Percentiles rank a stretch among this genome's conserved stretches.
Conservation (phyloP, 2,329 filamentous ascomycete species). For the Tolypocladium tropicale region DNA sequence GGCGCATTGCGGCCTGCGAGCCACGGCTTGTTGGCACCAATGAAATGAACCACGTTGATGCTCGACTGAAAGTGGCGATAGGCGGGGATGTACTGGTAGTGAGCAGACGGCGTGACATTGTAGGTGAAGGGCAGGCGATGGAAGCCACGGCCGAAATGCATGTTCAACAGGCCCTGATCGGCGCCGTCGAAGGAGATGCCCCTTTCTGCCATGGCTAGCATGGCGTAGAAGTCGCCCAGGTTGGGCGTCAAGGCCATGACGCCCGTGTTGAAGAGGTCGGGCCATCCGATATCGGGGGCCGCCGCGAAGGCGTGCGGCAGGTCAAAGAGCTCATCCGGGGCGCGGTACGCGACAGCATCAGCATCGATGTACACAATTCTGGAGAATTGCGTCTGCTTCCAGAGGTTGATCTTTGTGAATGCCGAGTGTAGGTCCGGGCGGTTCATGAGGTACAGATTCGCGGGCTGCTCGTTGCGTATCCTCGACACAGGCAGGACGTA, state of each 20-base stretch:
- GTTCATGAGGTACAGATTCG: constrained; percentile 86
- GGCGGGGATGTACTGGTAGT: constrained; percentile 95
- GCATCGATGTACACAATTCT: constrained; percentile 93
- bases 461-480: constrained; percentile 65
- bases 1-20: constrained; percentile 47
- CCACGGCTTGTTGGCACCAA: constrained; percentile 89
- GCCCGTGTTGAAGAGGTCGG: constrained; percentile 96
- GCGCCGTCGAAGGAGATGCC: constrained; percentile 95
- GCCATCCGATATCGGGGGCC: constrained; percentile 94
- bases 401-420: constrained; percentile 94
- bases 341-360: constrained; percentile 82
- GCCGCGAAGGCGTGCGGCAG: constrained; percentile 51
- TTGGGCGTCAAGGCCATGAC: constrained; percentile 87
- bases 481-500: constrained; percentile 76
- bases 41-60: constrained; percentile 90
- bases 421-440: constrained; percentile 81
- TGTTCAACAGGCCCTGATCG: constrained; percentile 90
- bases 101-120: constrained; percentile 91
- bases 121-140: constrained; percentile 89
- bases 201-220: constrained; percentile 71
- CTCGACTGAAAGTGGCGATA: constrained; percentile 86
- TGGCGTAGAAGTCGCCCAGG: constrained; percentile 76
- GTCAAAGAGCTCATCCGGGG: constrained; percentile 86
- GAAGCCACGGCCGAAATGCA: constrained; percentile 78
- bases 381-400: constrained; percentile 81